Evolutionary conservation across 768 basidiomycete genomes (phyloP), one percentile per base, ranked within the genome.

Genomic region (Lactifluus rugatus): DNA sequence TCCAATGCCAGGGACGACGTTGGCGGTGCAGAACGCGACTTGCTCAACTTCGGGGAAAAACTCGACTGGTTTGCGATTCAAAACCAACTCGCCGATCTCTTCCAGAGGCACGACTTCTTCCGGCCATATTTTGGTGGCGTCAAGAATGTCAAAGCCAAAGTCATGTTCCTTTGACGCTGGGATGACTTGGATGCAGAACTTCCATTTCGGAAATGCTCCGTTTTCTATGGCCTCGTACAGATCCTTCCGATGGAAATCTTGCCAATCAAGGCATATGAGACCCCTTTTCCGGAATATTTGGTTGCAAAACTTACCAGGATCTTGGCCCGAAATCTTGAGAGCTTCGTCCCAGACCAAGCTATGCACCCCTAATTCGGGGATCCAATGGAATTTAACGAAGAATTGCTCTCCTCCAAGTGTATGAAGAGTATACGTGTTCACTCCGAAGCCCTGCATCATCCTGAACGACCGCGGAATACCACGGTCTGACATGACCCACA

Each of bases 371-470:
- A 93, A 78, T 70, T 91, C 80, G 17, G 91, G 82, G 39, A 80
- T 81, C 75, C 82, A 88, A 70, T 93, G 89, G 69, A 92, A 93
- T 69, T 93, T 94, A 71, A 93, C 91, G 64, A 94, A 94, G 54
- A 79, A 77, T 1, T 83, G 78, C 65, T 90, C 77, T 45, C 83
- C 83, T 26, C 78, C 67, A 0, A 71, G 74, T 64, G 90, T 90
- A 56, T 87, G 65, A 31, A 93, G 76, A 2, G 87, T 84, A 69
- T 78, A 94, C 0, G 90, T 89, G 70, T 95, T 92, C 48, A 94
- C 89, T 2, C 88, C 86, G 52, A 89, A 88, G 7, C 85, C 93
- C 72, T 92, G 88, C 82, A 94, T 89, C 84, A 87, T 90, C 54
- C 91, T 81, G 70, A 75, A 87, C 5, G 89, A 91, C 19, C 91